These are phyloP conservation scores for Diaporthe sp. DNA, from an alignment of 2,329 filamentous ascomycete species.

Conservation along the genomic window DNA sequence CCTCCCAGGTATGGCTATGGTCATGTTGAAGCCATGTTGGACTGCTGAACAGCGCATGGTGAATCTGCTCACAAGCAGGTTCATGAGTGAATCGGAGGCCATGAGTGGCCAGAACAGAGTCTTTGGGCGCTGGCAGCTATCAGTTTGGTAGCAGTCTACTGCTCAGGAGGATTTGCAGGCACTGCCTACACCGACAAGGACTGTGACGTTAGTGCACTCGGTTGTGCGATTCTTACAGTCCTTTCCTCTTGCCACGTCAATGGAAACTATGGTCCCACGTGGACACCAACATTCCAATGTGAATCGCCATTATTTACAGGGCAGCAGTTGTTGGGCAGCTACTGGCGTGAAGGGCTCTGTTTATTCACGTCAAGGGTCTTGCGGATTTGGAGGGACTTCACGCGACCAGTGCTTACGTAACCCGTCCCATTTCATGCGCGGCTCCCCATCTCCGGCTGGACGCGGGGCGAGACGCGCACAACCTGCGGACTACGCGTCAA, in stretches of 20 bases:
- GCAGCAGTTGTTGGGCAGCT: not conserved
- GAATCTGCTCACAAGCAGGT: not conserved
- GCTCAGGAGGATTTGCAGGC: not conserved
- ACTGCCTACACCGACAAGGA: not conserved
- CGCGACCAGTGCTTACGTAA: not conserved
- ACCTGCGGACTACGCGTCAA: constrained; percentile 26
- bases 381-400: too few species aligned
- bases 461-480: constrained; percentile 31
- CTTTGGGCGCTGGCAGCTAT: not conserved
- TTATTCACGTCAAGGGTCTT: not conserved
- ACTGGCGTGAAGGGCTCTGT: not conserved
- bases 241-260: not conserved
- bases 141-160: not conserved
- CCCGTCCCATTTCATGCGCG: not conserved
- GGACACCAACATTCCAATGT: not conserved
- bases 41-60: not conserved
- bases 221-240: not conserved
- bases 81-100: not conserved
- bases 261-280: not conserved
- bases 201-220: too few species aligned
- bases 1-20: not conserved
- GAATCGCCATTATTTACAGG: not conserved
- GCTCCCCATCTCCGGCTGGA: constrained; percentile 6
- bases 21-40: not conserved
- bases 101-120: not conserved